These are phyloP conservation scores for Chamaecyparis obtusa DNA, from an alignment of 75 land plant genomes.

Conservation along the genomic window DNA sequence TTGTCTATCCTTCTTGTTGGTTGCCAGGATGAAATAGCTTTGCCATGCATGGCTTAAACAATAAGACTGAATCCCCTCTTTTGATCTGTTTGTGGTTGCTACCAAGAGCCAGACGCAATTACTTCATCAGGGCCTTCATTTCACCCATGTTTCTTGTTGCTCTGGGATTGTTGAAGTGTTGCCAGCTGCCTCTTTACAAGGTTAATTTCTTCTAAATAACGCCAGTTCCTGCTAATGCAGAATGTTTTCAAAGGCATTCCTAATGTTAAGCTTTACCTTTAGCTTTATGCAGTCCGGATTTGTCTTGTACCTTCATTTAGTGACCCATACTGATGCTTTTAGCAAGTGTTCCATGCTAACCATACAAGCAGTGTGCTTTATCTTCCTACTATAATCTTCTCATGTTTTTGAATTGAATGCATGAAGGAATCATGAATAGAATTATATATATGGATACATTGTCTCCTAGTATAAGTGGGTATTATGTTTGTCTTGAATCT, in stretches of 20 bases:
- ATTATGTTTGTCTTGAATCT: not conserved
- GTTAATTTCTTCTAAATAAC: not conserved
- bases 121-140: not conserved
- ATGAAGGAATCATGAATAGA: not conserved
- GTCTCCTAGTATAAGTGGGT: not conserved
- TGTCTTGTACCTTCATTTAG: not conserved
- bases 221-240: not conserved
- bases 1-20: not conserved
- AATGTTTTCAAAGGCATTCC: not conserved
- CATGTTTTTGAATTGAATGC: not conserved
- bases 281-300: not conserved
- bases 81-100: not conserved
- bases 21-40: not conserved
- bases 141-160: not conserved
- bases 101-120: not conserved
- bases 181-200: not conserved
- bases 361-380: not conserved
- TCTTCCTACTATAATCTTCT: not conserved
- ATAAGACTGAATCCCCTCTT: not conserved
- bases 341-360: not conserved
- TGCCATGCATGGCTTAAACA: not conserved
- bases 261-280: too few relatives aligned
- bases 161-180: not conserved
- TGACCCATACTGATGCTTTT: not conserved
- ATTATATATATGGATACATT: not conserved